phyloP scores from a whole-genome alignment of 2,329 filamentous ascomycete species.

The Cladosporium colombiae region DNA sequence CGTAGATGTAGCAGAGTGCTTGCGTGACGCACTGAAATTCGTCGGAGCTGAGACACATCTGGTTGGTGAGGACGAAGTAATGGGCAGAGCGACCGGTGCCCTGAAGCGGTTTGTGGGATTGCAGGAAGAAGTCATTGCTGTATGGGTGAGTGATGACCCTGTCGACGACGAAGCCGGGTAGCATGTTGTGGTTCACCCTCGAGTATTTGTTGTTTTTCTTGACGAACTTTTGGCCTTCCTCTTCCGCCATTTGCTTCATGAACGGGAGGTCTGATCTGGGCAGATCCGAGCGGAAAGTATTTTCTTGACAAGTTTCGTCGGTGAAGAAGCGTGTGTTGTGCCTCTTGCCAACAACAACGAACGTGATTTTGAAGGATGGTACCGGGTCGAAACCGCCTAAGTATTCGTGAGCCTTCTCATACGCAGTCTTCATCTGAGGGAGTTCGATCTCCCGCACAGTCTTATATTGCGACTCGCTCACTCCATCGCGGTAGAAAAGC shows the following conservation, averaged over 20 bases:
- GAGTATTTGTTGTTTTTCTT: not conserved
- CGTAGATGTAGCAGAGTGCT: constrained; percentile 37
- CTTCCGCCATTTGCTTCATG: not conserved
- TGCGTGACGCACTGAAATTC: constrained; percentile 22
- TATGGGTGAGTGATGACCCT: constrained; percentile 19
- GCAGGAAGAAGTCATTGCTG: constrained; percentile 27
- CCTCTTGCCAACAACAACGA: constrained; percentile 43
- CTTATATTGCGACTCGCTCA: constrained; percentile 38
- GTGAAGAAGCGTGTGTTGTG: constrained; percentile 47
- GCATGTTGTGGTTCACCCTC: constrained; percentile 21
- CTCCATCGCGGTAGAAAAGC: constrained; percentile 41
- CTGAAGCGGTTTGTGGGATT: constrained; percentile 50
- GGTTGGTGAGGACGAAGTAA: constrained; percentile 59
- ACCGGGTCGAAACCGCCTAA: not conserved
- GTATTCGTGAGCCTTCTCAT: constrained; percentile 18
- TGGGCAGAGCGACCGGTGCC: constrained; percentile 79
- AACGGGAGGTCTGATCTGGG: fast-evolving
- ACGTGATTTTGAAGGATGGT: constrained; percentile 27
- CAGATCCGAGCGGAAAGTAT: not conserved
- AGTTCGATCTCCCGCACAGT: constrained; percentile 34
- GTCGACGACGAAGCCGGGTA: constrained; percentile 25
- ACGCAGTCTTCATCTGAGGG: constrained; percentile 23
- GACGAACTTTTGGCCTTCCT: not conserved
- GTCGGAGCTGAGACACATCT: constrained; percentile 9
- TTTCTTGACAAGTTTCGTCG: not conserved